These are phyloP conservation scores for Plantago coronopus DNA, from an alignment of 305 asterid species.

Conservation along the genomic window DNA sequence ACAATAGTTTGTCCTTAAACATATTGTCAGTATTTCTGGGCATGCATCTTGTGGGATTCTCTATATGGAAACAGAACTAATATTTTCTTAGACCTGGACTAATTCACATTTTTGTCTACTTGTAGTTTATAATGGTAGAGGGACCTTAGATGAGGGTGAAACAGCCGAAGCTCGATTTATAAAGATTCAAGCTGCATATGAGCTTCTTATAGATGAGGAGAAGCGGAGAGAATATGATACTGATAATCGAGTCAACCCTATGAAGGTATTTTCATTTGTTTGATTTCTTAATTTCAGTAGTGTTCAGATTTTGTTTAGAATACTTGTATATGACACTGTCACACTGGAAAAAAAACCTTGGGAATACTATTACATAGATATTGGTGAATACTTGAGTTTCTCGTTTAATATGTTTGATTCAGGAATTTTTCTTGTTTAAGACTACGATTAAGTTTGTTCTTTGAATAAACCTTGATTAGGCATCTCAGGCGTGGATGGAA, in stretches of 20 bases:
- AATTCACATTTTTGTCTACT: slow-evolving; percentile 23
- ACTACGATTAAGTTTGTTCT: background rate
- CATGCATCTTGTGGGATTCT: slow-evolving; percentile 3
- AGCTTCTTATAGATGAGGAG: slow-evolving; percentile 48
- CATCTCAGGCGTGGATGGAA: slow-evolving; percentile 94
- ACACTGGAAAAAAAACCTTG: background rate
- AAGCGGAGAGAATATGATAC: slow-evolving; percentile 40
- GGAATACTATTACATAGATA: background rate
- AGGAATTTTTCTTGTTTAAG: background rate
- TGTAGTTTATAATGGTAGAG: slow-evolving; percentile 79
- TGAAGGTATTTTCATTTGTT: slow-evolving; percentile 18
- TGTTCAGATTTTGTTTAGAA: background rate
- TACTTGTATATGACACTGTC: background rate
- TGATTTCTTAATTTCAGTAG: background rate
- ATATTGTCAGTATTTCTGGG: slow-evolving; percentile 7
- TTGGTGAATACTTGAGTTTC: background rate
- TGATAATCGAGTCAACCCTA: slow-evolving; percentile 47
- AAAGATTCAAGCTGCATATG: slow-evolving; percentile 82
- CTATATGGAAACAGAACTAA: background rate
- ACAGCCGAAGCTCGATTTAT: slow-evolving; percentile 66
- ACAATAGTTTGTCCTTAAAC: background rate
- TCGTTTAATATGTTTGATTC: background rate
- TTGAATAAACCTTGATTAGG: slow-evolving; percentile 34
- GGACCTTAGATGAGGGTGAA: slow-evolving; percentile 82
- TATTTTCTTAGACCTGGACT: slow-evolving; percentile 21